phyloP scores from a whole-genome alignment of 2,329 filamentous ascomycete species.

The Ceratocystis huliohia region DNA sequence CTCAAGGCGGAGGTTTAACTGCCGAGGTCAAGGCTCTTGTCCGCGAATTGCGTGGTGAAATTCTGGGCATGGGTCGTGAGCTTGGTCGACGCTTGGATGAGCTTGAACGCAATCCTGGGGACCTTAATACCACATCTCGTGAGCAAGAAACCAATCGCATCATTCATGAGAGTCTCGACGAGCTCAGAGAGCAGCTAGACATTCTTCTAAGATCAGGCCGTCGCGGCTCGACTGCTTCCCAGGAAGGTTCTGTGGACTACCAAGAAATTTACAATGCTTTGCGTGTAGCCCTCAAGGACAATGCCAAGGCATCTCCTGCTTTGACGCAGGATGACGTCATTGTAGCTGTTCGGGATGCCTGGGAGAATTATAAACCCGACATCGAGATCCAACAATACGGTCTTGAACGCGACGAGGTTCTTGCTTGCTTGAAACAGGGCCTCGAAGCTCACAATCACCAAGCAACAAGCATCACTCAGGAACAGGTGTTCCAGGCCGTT shows the following conservation, averaged over 20 bases:
- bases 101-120: constrained; percentile 29
- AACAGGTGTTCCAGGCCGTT: constrained; percentile 75
- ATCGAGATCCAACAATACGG: constrained; percentile 84
- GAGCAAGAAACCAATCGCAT: constrained; percentile 47
- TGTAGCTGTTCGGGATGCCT: constrained; percentile 74
- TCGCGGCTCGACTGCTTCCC: constrained; percentile 51
- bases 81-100: constrained; percentile 78
- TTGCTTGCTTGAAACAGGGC: constrained; percentile 76
- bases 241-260: constrained; percentile 53
- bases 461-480: constrained; percentile 53
- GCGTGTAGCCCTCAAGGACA: constrained; percentile 57
- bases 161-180: constrained; percentile 65
- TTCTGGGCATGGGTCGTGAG: constrained; percentile 87
- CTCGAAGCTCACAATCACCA: constrained; percentile 58
- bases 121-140: constrained; percentile 4
- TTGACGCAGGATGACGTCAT: constrained; percentile 73
- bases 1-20: constrained; percentile 76
- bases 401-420: constrained; percentile 77
- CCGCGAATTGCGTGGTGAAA: constrained; percentile 78
- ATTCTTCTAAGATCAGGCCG: constrained; percentile 64
- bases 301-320: constrained; percentile 33
- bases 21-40: constrained; percentile 86
- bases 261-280: constrained; percentile 79
- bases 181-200: constrained; percentile 76
- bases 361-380: constrained; percentile 89